These are phyloP conservation scores for Babesia bovis DNA, from an alignment of 169 alveolate species.

Conservation along the genomic window DNA sequence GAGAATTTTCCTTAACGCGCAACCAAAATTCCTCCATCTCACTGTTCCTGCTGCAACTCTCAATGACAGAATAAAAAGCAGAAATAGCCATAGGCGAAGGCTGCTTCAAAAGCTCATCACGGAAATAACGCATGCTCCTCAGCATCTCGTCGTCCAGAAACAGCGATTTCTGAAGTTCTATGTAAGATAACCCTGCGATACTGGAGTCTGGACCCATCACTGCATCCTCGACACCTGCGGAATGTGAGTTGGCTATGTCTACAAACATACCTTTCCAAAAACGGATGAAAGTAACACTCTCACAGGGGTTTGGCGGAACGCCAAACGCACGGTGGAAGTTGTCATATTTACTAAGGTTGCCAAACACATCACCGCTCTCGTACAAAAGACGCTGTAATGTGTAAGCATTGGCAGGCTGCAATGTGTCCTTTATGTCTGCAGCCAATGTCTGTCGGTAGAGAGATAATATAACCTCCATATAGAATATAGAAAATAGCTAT, in stretches of 20 bases:
- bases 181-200: background rate
- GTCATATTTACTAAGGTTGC: conserved; percentile 48
- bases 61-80: conserved; percentile 32
- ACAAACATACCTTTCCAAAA: conserved; percentile 56
- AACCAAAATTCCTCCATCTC: conserved; percentile 57
- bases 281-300: conserved; percentile 30
- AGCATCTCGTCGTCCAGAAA: conserved; percentile 55
- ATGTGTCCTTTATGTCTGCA: conserved; percentile 30
- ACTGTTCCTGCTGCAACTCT: conserved; percentile 29
- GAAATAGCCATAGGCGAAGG: conserved; percentile 17
- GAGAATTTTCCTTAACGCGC: conserved; percentile 48
- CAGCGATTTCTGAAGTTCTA: conserved; percentile 25
- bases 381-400: conserved; percentile 48
- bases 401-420: conserved; percentile 45
- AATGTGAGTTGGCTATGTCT: background rate
- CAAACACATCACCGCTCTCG: conserved; percentile 41
- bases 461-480: conserved; percentile 47
- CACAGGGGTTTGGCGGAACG: conserved; percentile 57
- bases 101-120: conserved; percentile 59
- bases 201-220: conserved; percentile 12
- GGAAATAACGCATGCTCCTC: conserved; percentile 39
- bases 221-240: conserved; percentile 50
- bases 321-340: conserved; percentile 44
- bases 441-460: conserved; percentile 48
- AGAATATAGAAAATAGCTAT: too few relatives aligned